Evolutionary conservation across 2,329 filamentous ascomycete genomes (phyloP).

Genomic region (Aspergillus sojae): DNA sequence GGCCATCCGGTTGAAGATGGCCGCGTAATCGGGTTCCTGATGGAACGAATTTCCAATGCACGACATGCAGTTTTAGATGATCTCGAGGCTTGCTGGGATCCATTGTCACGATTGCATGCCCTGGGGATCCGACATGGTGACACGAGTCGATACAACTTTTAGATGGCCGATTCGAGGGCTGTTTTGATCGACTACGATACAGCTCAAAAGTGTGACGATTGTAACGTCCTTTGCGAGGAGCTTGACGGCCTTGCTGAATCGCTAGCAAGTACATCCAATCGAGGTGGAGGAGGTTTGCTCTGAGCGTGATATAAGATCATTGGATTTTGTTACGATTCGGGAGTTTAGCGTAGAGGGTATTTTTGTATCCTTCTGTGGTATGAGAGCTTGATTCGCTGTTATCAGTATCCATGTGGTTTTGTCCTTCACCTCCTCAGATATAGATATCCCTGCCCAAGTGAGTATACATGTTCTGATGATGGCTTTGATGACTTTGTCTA

Average conservation of each 20-base stretch:
- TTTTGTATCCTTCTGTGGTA: neutral
- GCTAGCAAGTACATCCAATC: neutral
- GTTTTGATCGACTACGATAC: slow-evolving; percentile 33
- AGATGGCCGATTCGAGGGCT: slow-evolving; percentile 24
- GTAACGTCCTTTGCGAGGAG: slow-evolving; percentile 19
- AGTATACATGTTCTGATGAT: too few relatives aligned
- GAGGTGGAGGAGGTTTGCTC: neutral
- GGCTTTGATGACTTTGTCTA: too few relatives aligned
- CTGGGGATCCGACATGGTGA: slow-evolving; percentile 32
- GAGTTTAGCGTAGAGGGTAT: neutral
- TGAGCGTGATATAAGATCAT: neutral
- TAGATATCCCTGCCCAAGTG: too few relatives aligned
- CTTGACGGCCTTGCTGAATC: slow-evolving; percentile 17
- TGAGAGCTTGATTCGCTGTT: neutral
- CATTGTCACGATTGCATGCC: slow-evolving; percentile 26
- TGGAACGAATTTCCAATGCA: slow-evolving; percentile 32
- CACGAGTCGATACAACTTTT: slow-evolving; percentile 34
- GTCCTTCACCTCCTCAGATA: too few relatives aligned
- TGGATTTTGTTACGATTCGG: neutral
- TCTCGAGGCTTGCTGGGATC: slow-evolving; percentile 22
- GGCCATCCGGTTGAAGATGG: slow-evolving; percentile 43
- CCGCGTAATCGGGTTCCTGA: slow-evolving; percentile 46
- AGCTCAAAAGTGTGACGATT: slow-evolving; percentile 27
- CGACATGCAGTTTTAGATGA: slow-evolving; percentile 28
- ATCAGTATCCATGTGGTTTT: neutral